Evolutionary conservation across 345 rosid genomes (phyloP), one percentile per base, ranked within the genome.

Genomic region (Pistacia integerrima): DNA sequence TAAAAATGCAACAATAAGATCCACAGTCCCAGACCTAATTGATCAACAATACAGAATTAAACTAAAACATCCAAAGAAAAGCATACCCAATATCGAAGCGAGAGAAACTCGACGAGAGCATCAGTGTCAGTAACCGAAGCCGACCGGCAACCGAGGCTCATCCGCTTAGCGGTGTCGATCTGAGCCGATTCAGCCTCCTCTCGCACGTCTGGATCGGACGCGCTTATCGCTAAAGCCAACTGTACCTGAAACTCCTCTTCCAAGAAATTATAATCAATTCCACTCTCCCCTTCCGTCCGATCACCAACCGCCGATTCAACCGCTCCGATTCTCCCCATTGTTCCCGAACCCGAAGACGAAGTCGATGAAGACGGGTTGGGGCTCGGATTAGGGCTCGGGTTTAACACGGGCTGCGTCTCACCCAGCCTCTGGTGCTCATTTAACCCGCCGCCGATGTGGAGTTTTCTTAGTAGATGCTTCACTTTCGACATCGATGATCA

Each of bases 181-280:
- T 94, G 95, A 77, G 91, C 97, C 3, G 95, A 89, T 82, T 93
- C 95, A 8, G 93, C 89, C 82, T 90, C 89, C 85, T 87, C 88
- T 22, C 85, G 36, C 51, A 86, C 73, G 79, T 87, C 89, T 66
- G 91, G 87, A 83, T 94, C 97, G 81, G 98, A 94, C 17, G 92
- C 98, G 80, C 98, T 94, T 38, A 94, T 93, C 71, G 98, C 98
- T 83, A 94, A 74, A 78, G 98, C 98, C 85, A 94, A 74, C 81
- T 94, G 97, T 52, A 94, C 92, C 88, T 94, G 98, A 73, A 88
- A 94, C 88, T 94, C 98, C 78, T 94, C 98, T 68, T 94, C 98
- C 81, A 93, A 73, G 60, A 89, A 85, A 87, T 73, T 88, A 86
- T 90, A 94, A 82, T 92, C 98, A 56, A 81, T 77, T 18, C 78